Evolutionary conservation across 352 stramenopile genomes (phyloP).

Genomic region (Phytophthora sp.): DNA sequence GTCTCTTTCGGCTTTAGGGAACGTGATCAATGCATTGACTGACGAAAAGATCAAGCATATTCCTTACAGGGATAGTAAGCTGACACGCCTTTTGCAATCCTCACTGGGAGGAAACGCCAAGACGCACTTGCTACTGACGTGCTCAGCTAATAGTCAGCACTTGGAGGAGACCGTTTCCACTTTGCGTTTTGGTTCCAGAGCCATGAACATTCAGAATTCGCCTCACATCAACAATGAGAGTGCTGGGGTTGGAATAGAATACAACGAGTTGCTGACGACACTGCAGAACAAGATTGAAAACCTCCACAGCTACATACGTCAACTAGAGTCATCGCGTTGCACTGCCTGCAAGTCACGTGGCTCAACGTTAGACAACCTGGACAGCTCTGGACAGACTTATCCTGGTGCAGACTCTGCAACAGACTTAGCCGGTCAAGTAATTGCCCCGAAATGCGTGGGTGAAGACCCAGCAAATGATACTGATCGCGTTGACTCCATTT

Average conservation of each 20-base stretch:
- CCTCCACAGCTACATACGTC: constrained; percentile 57
- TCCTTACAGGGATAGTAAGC: constrained; percentile 90
- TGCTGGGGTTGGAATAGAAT: constrained; percentile 10
- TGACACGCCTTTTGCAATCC: constrained; percentile 88
- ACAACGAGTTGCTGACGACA: constrained; percentile 45
- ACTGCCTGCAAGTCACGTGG: constrained; percentile 9
- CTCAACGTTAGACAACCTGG: neutral
- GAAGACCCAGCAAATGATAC: neutral
- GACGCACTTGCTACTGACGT: constrained; percentile 84
- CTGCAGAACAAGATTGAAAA: constrained; percentile 70
- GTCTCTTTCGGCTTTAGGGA: constrained; percentile 73
- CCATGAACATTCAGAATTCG: constrained; percentile 82
- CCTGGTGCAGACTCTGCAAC: neutral
- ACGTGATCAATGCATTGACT: constrained; percentile 73
- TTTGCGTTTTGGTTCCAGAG: constrained; percentile 89
- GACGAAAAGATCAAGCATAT: constrained; percentile 48
- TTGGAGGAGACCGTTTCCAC: constrained; percentile 85
- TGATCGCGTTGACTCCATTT: constrained; percentile 14
- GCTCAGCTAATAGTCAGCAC: constrained; percentile 42
- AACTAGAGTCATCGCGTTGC: constrained; percentile 43
- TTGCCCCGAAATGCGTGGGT: neutral
- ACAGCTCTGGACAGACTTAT: no score
- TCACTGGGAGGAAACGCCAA: constrained; percentile 89
- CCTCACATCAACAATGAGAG: constrained; percentile 78
- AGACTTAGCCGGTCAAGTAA: neutral